Conservation (phyloP, 257 asterid species). For the Echites panduratus region DNA sequence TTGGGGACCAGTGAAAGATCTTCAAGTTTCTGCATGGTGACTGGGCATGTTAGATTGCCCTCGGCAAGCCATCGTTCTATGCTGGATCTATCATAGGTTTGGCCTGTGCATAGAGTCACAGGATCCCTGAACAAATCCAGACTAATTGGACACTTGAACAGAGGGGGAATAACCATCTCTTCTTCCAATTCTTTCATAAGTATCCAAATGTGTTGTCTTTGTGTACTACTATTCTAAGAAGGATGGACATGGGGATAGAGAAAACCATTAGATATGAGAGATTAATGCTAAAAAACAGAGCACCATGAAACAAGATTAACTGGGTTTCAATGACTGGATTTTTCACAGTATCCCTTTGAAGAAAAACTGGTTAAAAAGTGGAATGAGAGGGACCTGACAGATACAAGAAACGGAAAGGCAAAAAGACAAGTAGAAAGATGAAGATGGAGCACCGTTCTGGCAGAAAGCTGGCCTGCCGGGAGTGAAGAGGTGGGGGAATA, state of each 20-base stretch:
- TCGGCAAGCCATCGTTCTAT: constrained; percentile 56
- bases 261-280: background rate
- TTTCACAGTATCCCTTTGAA: no score
- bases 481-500: no score
- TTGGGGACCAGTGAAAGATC: constrained; percentile 70
- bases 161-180: constrained; percentile 20
- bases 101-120: constrained; percentile 82
- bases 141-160: constrained; percentile 69
- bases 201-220: background rate
- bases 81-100: constrained; percentile 66
- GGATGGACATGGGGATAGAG: no score
- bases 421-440: background rate
- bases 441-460: background rate
- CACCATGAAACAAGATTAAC: background rate
- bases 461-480: background rate
- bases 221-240: no score
- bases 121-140: constrained; percentile 79
- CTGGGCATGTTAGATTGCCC: constrained; percentile 65
- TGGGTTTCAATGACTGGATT: no score
- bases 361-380: no score
- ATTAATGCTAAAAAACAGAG: background rate
- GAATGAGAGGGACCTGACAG: background rate
- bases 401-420: background rate
- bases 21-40: constrained; percentile 75
- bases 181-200: background rate